These are phyloP conservation scores for Pseudopithomyces chartarum DNA, from an alignment of 2,329 filamentous ascomycete species.

Conservation along the genomic window DNA sequence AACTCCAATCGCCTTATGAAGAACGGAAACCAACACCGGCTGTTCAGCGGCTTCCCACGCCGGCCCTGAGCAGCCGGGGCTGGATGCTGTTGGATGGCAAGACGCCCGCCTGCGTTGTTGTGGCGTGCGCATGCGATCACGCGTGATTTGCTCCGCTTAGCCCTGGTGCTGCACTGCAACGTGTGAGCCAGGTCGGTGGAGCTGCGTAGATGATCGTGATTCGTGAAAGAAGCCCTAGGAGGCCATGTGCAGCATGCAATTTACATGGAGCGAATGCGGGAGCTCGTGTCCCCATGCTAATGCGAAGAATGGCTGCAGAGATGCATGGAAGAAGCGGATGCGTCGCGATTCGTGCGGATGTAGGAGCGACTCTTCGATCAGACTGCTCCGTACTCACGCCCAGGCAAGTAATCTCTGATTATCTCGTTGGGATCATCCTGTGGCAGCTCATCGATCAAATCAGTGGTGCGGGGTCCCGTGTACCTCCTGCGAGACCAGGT, in stretches of 20 bases:
- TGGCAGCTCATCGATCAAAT: constrained; percentile 52
- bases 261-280: not conserved
- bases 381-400: constrained; percentile 25
- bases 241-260: not conserved
- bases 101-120: not conserved
- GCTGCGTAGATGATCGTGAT: not conserved
- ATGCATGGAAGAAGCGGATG: constrained; percentile 1
- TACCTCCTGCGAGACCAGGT: constrained; percentile 54
- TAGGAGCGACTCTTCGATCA: constrained; percentile 11
- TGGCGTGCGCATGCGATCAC: not conserved
- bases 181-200: not conserved
- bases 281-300: not conserved
- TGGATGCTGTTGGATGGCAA: not conserved
- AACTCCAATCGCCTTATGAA: not conserved
- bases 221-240: not conserved
- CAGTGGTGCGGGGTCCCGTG: constrained; percentile 63
- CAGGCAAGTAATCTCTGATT: constrained; percentile 30
- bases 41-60: not conserved
- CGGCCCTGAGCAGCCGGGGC: not conserved
- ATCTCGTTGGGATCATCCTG: constrained; percentile 48
- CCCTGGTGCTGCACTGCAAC: constrained; percentile 3
- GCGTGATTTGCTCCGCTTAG: constrained; percentile 7
- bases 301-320: not conserved
- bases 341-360: constrained; percentile 1
- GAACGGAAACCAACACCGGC: not conserved